Percentiles rank a stretch among this genome's conserved stretches.
phyloP scores from a whole-genome alignment of 345 rosid genomes.

The thale cress (Arabidopsis thaliana) region TAIR10.1 NC_003074.8:20529001-20529500 shows the following conservation, averaged over 20 bases:
- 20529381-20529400: slow-evolving; percentile 8
- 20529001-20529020: slow-evolving; percentile 37
- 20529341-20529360: neutral
- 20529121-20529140: slow-evolving; percentile 37
- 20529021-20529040: neutral
- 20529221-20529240: neutral
- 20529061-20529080: slow-evolving; percentile 35
- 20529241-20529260: neutral
- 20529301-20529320: neutral
- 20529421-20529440: neutral
- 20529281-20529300: neutral
- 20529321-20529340: neutral
- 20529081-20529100: slow-evolving; percentile 23
- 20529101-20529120: slow-evolving; percentile 27
- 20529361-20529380: neutral
- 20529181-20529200: slow-evolving; percentile 30
- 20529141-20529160: slow-evolving; percentile 37
- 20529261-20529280: slow-evolving; percentile 3
- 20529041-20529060: slow-evolving; percentile 25
- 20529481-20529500: neutral
- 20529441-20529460: slow-evolving; percentile 8
- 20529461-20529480: neutral
- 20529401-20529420: slow-evolving; percentile 13
- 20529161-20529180: slow-evolving; percentile 16
- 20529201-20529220: slow-evolving; percentile 11